phyloP scores from a whole-genome alignment of 495 filamentous ascomycete genomes.

The Endocarpon pusillum region DNA sequence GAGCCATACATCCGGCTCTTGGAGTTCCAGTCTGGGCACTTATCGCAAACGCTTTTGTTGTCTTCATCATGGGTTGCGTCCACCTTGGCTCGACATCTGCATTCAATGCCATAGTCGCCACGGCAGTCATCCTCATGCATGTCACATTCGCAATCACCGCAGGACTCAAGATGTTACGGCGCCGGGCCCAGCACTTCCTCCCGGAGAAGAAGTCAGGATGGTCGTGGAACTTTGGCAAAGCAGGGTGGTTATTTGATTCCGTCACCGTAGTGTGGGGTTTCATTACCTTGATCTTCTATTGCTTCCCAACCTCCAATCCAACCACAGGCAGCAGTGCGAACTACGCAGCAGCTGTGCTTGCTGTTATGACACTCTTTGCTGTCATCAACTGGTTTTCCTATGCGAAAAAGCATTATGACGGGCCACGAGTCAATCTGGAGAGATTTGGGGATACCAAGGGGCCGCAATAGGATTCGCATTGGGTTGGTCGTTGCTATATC shows the following conservation, averaged over 20 bases:
- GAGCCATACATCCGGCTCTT: conserved; percentile 8
- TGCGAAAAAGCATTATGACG: conserved; percentile 5
- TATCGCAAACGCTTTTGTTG: conserved; percentile 11
- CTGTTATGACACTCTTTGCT: conserved; percentile 5
- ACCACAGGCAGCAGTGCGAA: conserved; percentile 15
- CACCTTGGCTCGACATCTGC: conserved; percentile 17
- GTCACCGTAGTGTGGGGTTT: conserved; percentile 9
- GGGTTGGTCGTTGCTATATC: no score
- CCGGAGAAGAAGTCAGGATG: conserved; percentile 7
- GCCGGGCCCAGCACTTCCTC: conserved; percentile 7
- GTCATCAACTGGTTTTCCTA: conserved; percentile 6
- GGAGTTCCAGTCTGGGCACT: conserved; percentile 15
- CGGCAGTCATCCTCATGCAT: conserved; percentile 13
- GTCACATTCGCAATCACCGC: conserved; percentile 16
- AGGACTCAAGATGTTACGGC: conserved; percentile 8
- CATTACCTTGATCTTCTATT: conserved; percentile 13
- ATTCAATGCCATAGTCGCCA: conserved; percentile 18
- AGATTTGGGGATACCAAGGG: no score
- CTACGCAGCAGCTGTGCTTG: conserved; percentile 5
- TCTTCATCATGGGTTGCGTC: conserved; percentile 15
- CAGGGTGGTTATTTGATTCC: conserved; percentile 12
- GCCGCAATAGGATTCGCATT: no score
- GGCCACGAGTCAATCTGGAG: no score
- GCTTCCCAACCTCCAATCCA: conserved; percentile 12
- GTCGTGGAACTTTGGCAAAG: neutral